Base-by-base conservation (phyloP, 345 rosid species). In the Passiflora organensis region DNA sequence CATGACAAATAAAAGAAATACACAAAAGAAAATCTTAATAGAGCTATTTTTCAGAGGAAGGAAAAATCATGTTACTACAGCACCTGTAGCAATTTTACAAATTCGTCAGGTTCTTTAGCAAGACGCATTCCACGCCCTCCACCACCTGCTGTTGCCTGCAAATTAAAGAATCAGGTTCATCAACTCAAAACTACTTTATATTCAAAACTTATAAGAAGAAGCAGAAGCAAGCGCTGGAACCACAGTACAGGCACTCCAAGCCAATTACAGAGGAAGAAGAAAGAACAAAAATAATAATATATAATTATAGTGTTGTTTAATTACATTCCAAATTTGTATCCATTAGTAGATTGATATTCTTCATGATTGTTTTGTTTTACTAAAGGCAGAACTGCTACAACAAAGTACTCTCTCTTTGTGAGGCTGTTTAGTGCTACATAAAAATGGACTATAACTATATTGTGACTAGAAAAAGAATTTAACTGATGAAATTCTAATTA, bases 121-220 rank as follows among this genome's bases (percentile, higher is more conserved):
- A 91, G 95, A 57, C 96, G 96, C 96, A 91, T 91, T 63, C 99
- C 99, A 73, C 95, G 90, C 48, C 98, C 95, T 60, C 96, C 99
- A 75, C 99, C 99, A 75, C 99, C 95, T 15, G 99, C 95, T 51
- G 96, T 91, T 73, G 99, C 99, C 99, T 88, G 58, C 17, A 71
- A 63, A 58, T 46, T 53, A 62, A 16, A 67, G 56, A 50, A 24
- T 49, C 21, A n/a, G n/a, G n/a, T n/a, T n/a, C n/a, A n/a, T n/a
- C n/a, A n/a, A n/a, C n/a, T n/a, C n/a, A 14, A 25, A 42, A 48
- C 37, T 47, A 10, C n/a, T 43, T 38, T 52, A 15, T 17, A 6
- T 20, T 56, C 28, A 25, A 55, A 23, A 16, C 19, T 45, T 55
- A 48, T 47, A 48, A 38, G 12, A 43, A 18, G 39, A 18, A 36